Evolutionary conservation across 768 basidiomycete species (phyloP).

Genomic region (Suillus clintonianus): DNA sequence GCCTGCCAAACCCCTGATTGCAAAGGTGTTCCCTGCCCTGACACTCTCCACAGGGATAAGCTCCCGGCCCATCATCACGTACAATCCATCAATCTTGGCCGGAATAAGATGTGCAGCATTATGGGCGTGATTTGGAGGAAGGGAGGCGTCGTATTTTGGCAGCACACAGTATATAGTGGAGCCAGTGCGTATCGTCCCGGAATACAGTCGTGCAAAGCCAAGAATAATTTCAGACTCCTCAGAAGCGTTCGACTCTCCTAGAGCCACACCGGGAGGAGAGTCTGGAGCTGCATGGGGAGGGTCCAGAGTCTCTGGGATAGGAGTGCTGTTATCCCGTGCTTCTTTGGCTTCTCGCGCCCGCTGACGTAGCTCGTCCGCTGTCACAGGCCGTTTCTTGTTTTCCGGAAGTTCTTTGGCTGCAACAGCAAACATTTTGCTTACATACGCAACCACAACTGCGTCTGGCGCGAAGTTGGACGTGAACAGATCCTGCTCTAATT

Average conservation of each 20-base stretch:
- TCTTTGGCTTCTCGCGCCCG: conserved; percentile 59
- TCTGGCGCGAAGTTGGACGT: conserved; percentile 58
- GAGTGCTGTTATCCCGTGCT: conserved; percentile 24
- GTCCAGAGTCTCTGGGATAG: conserved; percentile 8
- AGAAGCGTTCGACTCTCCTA: not conserved
- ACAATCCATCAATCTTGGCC: conserved; percentile 73
- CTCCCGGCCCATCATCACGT: conserved; percentile 98
- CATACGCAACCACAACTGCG: conserved; percentile 78
- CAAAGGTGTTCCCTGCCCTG: conserved; percentile 92
- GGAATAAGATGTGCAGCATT: conserved; percentile 67
- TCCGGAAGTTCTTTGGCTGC: conserved; percentile 80
- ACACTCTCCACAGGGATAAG: conserved; percentile 83
- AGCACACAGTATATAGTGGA: conserved; percentile 71
- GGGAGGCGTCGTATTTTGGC: conserved; percentile 77
- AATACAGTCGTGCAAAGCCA: conserved; percentile 93
- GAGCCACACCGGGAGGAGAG: not conserved
- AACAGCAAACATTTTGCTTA: conserved; percentile 99
- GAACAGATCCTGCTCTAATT: conserved; percentile 84
- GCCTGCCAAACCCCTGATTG: conserved; percentile 85
- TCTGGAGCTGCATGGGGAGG: conserved; percentile 2
- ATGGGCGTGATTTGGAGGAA: conserved; percentile 62
- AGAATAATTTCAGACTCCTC: conserved; percentile 66
- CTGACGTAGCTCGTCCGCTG: conserved; percentile 81
- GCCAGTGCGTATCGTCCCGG: conserved; percentile 75
- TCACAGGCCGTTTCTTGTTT: conserved; percentile 73